Evolutionary conservation across 2,329 filamentous ascomycete genomes (phyloP), one percentile per base, ranked within the genome.

Genomic region (Seiridium unicorne): DNA sequence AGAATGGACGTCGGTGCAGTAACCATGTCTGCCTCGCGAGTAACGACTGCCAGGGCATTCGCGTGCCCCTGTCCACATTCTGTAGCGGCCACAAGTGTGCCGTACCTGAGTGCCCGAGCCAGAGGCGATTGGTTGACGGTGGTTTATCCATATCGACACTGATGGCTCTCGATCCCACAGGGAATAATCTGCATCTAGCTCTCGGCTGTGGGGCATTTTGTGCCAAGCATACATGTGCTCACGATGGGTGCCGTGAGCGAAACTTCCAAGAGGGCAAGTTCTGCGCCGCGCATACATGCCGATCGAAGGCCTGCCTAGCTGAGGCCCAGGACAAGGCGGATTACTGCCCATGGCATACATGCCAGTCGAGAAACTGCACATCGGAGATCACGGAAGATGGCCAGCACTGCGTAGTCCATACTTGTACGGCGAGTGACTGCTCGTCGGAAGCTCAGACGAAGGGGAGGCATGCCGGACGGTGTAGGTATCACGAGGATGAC

Each of bases 41-140:
- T 18, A 26, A 26, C 18, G 51, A 55, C 51, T 55, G 51, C 40
- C 36, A 9, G 10, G 38, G n/a, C 36, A 32, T 18, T 18, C 18
- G 4, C 18, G 8, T 38, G 26, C 13, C 32, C 31, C 18, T 47
- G 32, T 35, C 42, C 5, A 35, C 7, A 3, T 48, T 44, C 31
- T 57, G 55, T 11, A 32, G 10, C 42, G 10, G 8, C 18, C 55
- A 57, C 55, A 57, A 57, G 44, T 57, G 55, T 18, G 18, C 40
- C 42, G 34, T n/a, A 5, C 3, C 8, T 8, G 42, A 11, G 10
- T 57, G 44, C 31, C 13, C 13, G 4, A 18, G 7, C 42, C 55
- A 57, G 55, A 38, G 40, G 35, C 51, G 51, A 5, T 5, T 44
- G 36, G 13, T 34, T n/a, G 40, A 36, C 18, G 31, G 18, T 2